Evolutionary conservation across 2,329 filamentous ascomycete genomes (phyloP), one percentile per base, ranked within the genome.

Genomic region (Pyrenophora graminea): DNA sequence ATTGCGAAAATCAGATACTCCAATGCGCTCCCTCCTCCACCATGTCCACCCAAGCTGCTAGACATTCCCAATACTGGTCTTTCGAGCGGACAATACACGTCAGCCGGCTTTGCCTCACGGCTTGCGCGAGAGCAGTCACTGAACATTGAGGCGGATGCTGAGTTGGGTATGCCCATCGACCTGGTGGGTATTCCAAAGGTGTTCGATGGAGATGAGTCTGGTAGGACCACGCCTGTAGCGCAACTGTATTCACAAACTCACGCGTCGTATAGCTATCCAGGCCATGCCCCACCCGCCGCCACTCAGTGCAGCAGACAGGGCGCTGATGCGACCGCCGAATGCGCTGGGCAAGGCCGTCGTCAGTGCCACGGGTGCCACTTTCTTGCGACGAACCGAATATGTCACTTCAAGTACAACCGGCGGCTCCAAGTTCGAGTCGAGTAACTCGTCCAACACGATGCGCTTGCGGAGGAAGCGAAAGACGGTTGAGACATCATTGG

Each of bases 111-210:
- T 77, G 91, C 92, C 25, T 94, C 92, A 39, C 86, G 91, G 58
- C 80, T 99, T 62, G 91, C 90, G 15, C 83, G 93, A 68, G 91
- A 96, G 68, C 94, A 97, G 78, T 90, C 93, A 45, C 80, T 96
- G 41, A 97, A 97, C 70, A 94, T 99, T 55, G 94, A 99, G 76
- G 91, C 91, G 25, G 94, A 99, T 83, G 94, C 92, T 7, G 94
- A 99, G 79, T 83, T 97, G 63, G 94, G 94, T 51, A 97, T 99
- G 94, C 91, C 92, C 53, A 85, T 99, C 70, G 93, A 97, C 72
- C 78, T 99, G 62, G 89, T 97, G 51, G 94, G 94, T 67, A 90
- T 97, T 78, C 93, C 93, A 6, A 91, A 92, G 25, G 87, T 97
- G 50, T 97, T 97, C 68, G 87, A 97, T 67, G 93, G 92, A 51